phyloP scores from a whole-genome alignment of 2,329 filamentous ascomycete genomes.

The Hypoxylon sp. region DNA sequence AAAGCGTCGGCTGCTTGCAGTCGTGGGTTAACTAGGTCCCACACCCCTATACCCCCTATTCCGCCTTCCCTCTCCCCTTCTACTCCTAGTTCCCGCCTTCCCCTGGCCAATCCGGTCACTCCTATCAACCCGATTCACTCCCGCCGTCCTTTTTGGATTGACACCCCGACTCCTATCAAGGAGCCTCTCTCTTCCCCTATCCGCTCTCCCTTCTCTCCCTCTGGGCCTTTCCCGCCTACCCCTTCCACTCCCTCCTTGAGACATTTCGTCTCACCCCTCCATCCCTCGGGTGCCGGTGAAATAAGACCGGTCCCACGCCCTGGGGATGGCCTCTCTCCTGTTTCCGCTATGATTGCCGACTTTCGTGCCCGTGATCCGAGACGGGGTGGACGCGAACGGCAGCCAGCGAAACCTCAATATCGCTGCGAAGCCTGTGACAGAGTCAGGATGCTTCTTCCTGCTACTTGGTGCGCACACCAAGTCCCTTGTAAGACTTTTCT shows the following conservation, averaged over 20 bases:
- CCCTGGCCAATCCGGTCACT: not conserved
- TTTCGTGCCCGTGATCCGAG: constrained; percentile 18
- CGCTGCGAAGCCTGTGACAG: constrained; percentile 23
- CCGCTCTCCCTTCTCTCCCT: constrained; percentile 32
- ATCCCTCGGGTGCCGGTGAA: constrained; percentile 33
- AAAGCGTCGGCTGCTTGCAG: constrained; percentile 44
- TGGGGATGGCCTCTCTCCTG: constrained; percentile 2
- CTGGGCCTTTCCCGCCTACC: constrained; percentile 29
- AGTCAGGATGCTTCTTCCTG: constrained; percentile 38
- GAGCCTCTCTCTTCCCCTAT: constrained; percentile 24
- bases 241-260: constrained; percentile 26
- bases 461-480: constrained; percentile 33
- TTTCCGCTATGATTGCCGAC: constrained; percentile 3
- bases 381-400: constrained; percentile 10
- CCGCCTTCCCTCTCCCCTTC: constrained; percentile 8
- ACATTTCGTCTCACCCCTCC: constrained; percentile 28
- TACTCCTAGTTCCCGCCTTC: constrained; percentile 6
- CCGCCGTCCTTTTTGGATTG: not conserved
- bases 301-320: constrained; percentile 32
- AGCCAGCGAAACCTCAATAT: not conserved
- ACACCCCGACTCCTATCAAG: constrained; percentile 15
- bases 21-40: constrained; percentile 47
- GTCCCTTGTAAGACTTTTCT: constrained; percentile 37
- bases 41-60: constrained; percentile 21
- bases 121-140: constrained; percentile 1